phyloP scores from a whole-genome alignment of 2,329 filamentous ascomycete species.

The Blumeriella jaapii region DNA sequence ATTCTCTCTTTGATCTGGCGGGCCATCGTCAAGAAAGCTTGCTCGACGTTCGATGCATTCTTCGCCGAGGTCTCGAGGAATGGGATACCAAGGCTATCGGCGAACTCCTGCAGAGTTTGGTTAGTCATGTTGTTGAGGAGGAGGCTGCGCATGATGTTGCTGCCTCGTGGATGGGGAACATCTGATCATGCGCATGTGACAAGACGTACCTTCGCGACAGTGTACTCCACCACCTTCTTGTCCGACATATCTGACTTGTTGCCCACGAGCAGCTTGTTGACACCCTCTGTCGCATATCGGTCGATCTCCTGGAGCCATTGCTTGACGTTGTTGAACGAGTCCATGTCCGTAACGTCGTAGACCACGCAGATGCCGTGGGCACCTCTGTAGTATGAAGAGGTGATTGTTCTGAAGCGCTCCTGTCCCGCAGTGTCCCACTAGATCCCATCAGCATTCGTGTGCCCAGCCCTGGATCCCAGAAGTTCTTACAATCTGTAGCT shows the following conservation, averaged over 20 bases:
- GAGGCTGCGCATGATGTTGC: conserved; percentile 6
- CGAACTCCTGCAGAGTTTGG: conserved; percentile 64
- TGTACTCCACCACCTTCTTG: conserved; percentile 99
- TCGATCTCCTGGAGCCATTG: conserved; percentile 99
- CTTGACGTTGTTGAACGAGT: conserved; percentile 99
- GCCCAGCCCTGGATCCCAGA: background rate
- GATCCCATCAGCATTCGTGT: conserved; percentile 24
- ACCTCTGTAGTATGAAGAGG: conserved; percentile 97
- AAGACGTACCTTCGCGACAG: conserved; percentile 80
- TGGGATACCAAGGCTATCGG: conserved; percentile 94
- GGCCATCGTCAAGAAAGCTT: conserved; percentile 99
- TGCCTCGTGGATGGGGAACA: conserved; percentile 13
- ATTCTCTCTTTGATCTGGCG: conserved; percentile 99
- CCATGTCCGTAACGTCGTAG: conserved; percentile 99
- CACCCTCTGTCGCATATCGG: conserved; percentile 95
- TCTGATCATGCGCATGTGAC: conserved; percentile 20
- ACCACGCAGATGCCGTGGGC: conserved; percentile 99
- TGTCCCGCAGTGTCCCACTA: conserved; percentile 99
- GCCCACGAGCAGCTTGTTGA: conserved; percentile 97
- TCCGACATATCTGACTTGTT: conserved; percentile 99
- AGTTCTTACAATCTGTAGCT: conserved; percentile 86
- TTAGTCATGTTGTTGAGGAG: conserved; percentile 11
- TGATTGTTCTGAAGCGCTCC: conserved; percentile 99
- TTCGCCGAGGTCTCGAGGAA: conserved; percentile 99
- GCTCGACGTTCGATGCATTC: conserved; percentile 98